Conservation (phyloP, 2,329 filamentous ascomycete genomes). For the Penicillium sp. region DNA sequence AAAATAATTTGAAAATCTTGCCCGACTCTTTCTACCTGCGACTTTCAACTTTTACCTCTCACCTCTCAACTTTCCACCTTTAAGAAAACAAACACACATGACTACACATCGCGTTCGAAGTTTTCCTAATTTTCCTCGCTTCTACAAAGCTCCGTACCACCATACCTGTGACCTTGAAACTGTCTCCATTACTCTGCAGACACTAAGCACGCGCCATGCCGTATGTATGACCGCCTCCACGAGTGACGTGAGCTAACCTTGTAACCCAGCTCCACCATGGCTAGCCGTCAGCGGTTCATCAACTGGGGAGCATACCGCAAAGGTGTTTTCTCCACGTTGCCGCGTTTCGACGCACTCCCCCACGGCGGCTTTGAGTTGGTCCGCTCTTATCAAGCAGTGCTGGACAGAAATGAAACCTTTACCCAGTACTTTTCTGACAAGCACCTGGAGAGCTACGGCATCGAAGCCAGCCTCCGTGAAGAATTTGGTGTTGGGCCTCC, state of each 20-base stretch:
- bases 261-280: not conserved
- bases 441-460: slow-evolving; percentile 1
- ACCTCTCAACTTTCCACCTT: not conserved
- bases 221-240: not conserved
- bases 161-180: too few relatives aligned
- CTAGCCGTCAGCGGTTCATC: not conserved
- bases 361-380: not conserved
- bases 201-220: not conserved
- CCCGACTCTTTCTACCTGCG: too few relatives aligned
- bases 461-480: slow-evolving; percentile 3
- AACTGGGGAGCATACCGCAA: slow-evolving; percentile 2
- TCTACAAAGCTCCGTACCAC: not conserved
- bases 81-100: not conserved
- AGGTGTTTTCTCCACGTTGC: not conserved
- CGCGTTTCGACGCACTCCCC: not conserved
- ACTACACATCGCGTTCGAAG: not conserved
- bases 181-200: not conserved
- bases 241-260: not conserved
- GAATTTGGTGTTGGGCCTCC: slow-evolving; percentile 1
- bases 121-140: not conserved
- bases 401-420: slow-evolving; percentile 7
- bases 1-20: too few relatives aligned
- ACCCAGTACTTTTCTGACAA: slow-evolving; percentile 4
- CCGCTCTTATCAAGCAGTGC: slow-evolving; percentile 3
- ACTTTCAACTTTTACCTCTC: not conserved